phyloP scores from a whole-genome alignment of 306 rosid genomes.

The Vigna mungo region DNA sequence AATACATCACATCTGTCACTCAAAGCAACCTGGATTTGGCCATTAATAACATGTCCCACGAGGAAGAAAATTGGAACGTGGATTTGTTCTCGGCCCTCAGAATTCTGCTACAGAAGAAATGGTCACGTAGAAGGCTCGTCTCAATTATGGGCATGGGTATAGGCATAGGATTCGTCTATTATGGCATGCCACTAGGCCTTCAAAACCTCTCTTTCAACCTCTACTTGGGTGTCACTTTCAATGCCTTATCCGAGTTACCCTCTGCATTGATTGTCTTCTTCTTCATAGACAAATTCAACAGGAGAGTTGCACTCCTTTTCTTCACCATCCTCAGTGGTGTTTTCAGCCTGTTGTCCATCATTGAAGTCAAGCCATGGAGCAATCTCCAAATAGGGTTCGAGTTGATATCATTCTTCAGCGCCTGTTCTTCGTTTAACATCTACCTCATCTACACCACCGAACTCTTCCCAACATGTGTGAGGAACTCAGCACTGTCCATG shows the following conservation, averaged over 20 bases:
- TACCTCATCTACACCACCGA: slow-evolving; percentile 41
- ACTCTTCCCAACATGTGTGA: slow-evolving; percentile 60
- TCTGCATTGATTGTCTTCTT: slow-evolving; percentile 45
- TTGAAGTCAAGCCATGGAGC: slow-evolving; percentile 18
- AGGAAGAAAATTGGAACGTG: slow-evolving; percentile 35
- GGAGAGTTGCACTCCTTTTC: slow-evolving; percentile 43
- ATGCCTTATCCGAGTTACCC: slow-evolving; percentile 69
- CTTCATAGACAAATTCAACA: slow-evolving; percentile 48
- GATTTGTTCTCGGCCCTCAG: slow-evolving; percentile 48
- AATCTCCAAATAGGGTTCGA: slow-evolving; percentile 49
- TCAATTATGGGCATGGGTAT: slow-evolving; percentile 44
- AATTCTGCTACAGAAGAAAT: slow-evolving; percentile 42
- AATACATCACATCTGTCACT: slow-evolving; percentile 28
- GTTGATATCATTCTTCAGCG: slow-evolving; percentile 57
- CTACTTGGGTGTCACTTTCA: slow-evolving; percentile 57
- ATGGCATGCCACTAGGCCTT: slow-evolving; percentile 67
- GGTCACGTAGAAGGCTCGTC: slow-evolving; percentile 50
- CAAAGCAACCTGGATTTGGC: slow-evolving; percentile 28
- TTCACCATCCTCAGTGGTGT: slow-evolving; percentile 49
- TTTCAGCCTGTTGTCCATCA: slow-evolving; percentile 48
- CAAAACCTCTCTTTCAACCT: slow-evolving; percentile 53
- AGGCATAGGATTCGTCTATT: slow-evolving; percentile 63
- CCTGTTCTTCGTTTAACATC: slow-evolving; percentile 47
- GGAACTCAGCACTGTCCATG: slow-evolving; percentile 66
- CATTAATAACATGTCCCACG: slow-evolving; percentile 35